These are phyloP conservation scores for Plectosphaerella sp. DNA, from an alignment of 2,329 filamentous ascomycete genomes.

Conservation along the genomic window DNA sequence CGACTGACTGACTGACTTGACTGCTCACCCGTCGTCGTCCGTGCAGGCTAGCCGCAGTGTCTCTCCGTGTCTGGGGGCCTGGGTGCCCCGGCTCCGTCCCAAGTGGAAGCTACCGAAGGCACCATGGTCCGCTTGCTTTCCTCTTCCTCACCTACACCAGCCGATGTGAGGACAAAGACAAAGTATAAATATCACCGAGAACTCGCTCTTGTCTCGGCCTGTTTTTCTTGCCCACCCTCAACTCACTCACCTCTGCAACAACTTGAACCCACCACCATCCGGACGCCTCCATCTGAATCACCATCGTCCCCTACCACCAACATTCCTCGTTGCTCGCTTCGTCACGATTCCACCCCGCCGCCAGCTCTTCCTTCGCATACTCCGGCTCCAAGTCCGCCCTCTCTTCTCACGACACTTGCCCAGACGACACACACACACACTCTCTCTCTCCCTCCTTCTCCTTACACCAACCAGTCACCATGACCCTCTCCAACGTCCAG, in stretches of 20 bases:
- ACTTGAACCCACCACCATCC: not conserved
- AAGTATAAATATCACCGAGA: conserved; percentile 10
- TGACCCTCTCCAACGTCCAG: conserved; percentile 7
- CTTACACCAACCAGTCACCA: conserved; percentile 1
- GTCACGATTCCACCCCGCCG: not conserved
- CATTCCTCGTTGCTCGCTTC: not conserved
- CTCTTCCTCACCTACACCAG: not conserved
- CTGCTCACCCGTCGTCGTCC: not conserved
- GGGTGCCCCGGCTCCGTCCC: too few relatives aligned
- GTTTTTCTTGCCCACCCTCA: not conserved
- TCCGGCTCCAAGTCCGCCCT: not conserved
- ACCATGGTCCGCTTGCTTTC: not conserved
- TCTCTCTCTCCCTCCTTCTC: not conserved
- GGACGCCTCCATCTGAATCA: not conserved
- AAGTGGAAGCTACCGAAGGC: too few relatives aligned
- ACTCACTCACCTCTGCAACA: not conserved
- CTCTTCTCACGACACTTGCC: not conserved
- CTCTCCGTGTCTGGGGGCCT: too few relatives aligned
- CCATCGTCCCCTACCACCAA: not conserved
- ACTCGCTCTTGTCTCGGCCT: not conserved
- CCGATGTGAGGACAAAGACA: not conserved
- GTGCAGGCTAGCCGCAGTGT: not conserved
- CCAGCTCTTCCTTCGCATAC: not conserved
- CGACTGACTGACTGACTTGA: not conserved
- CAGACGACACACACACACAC: not conserved